Conservation (phyloP, 2,329 filamentous ascomycete genomes). For the Aspergillus sp. region DNA sequence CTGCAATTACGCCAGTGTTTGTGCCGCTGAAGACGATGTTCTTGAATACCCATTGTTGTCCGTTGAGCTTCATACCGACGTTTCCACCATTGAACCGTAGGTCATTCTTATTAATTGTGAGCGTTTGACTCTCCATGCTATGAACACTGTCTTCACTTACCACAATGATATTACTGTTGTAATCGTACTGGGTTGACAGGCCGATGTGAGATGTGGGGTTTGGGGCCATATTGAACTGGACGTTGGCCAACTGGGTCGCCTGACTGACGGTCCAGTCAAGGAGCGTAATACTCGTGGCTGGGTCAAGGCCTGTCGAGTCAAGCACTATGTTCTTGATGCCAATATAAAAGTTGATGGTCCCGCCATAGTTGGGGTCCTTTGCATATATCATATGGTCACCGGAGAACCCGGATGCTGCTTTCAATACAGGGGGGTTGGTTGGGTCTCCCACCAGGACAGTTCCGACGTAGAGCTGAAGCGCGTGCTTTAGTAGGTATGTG, state of each 20-base stretch:
- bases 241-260: slow-evolving; percentile 39
- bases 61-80: slow-evolving; percentile 31
- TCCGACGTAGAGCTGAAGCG: slow-evolving; percentile 30
- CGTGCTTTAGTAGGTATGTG: slow-evolving; percentile 26
- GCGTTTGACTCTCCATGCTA: background rate
- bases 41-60: slow-evolving; percentile 45
- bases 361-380: slow-evolving; percentile 33
- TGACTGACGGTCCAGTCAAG: slow-evolving; percentile 43
- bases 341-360: slow-evolving; percentile 38
- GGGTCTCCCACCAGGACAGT: slow-evolving; percentile 42
- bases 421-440: slow-evolving; percentile 50
- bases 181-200: slow-evolving; percentile 31
- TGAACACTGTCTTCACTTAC: slow-evolving; percentile 21
- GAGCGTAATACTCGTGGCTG: slow-evolving; percentile 28
- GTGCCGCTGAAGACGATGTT: slow-evolving; percentile 60
- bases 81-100: slow-evolving; percentile 28
- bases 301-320: slow-evolving; percentile 34
- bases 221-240: slow-evolving; percentile 38
- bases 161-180: slow-evolving; percentile 28
- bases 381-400: slow-evolving; percentile 59
- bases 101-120: slow-evolving; percentile 22
- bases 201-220: slow-evolving; percentile 34
- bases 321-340: slow-evolving; percentile 40
- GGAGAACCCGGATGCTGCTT: slow-evolving; percentile 52
- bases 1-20: slow-evolving; percentile 51